Conservation (phyloP, 2,329 filamentous ascomycete genomes). For the Exophiala viscosa region DNA sequence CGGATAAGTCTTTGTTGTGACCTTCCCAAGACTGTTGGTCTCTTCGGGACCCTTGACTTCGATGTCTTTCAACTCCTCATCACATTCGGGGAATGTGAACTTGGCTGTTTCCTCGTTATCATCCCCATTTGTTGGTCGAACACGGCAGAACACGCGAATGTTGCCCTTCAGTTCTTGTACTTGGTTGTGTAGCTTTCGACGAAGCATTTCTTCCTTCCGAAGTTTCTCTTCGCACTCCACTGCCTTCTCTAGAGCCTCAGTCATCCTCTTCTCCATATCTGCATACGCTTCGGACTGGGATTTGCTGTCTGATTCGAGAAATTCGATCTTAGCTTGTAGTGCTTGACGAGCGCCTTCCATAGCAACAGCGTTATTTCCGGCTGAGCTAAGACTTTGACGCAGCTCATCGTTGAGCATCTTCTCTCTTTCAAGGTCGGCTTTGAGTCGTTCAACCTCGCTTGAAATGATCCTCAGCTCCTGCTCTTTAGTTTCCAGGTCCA, state of each 20-base stretch:
- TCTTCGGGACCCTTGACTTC: conserved; percentile 79
- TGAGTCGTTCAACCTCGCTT: conserved; percentile 38
- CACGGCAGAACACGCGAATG: conserved; percentile 95
- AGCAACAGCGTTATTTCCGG: conserved; percentile 58
- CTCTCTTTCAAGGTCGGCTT: conserved; percentile 58
- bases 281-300: conserved; percentile 84
- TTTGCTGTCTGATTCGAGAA: conserved; percentile 84
- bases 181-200: conserved; percentile 91
- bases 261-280: conserved; percentile 73
- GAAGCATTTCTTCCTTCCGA: conserved; percentile 83
- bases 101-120: conserved; percentile 60
- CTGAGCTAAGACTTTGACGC: conserved; percentile 57
- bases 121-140: conserved; percentile 70
- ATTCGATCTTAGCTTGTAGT: conserved; percentile 77
- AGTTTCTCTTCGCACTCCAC: conserved; percentile 74
- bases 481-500: conserved; percentile 52
- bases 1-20: conserved; percentile 72
- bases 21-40: conserved; percentile 71
- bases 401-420: conserved; percentile 57
- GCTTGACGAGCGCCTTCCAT: conserved; percentile 73
- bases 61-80: conserved; percentile 83
- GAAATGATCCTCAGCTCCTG: conserved; percentile 49
- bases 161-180: conserved; percentile 98
- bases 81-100: conserved; percentile 72
- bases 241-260: conserved; percentile 68